Base-by-base conservation (phyloP, 2,329 filamentous ascomycete species). In the Mollisiaceae sp. region DNA sequence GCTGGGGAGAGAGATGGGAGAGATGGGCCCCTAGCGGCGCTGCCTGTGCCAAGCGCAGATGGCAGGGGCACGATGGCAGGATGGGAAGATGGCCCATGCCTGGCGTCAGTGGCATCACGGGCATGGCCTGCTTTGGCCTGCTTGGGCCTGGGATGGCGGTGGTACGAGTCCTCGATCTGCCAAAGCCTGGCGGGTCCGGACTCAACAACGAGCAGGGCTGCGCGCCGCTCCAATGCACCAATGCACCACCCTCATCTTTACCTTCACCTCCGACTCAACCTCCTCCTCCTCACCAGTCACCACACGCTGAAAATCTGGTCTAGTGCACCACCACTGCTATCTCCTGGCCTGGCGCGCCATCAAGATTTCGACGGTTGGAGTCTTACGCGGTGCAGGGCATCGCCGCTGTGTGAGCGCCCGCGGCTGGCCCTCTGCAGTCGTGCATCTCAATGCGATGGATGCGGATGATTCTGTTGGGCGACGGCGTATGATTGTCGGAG, bases 181-280 rank as follows among this genome's bases (percentile, higher is more conserved):
- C 60, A 35, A 57, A 35, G 18, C 59, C 45, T 59, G 36, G 60
- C 39, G 43, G 55, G 62, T 55, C 55, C 56, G 43, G 55, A 52
- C 56, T 63, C 62, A 59, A 59, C 62, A 24, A 59, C 24, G 27
- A 6, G 8, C 32, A 57, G 55, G 55, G 4, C 20, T 39, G 55
- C 18, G 55, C 55, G 24, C 54, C 4, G 18, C 54, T 38, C 22
- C 36, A 36, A 27, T 39, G 36, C 54, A n/a, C 32, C 54, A 22
- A 22, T 27, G 24, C 47, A 20, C n/a, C 14, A 4, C 3, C 47
- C 3, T 2, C 47, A 52, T 18, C n/a, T 8, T 6, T n/a, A n/a
- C 27, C 27, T 6, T 32, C 27, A 6, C 27, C 27, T 32, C 47
- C 11, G 4, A 20, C 47, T 52, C 47, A 20, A 18, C 20, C 4